Conservation (phyloP, 768 basidiomycete species). For the Russula dissimulans region DNA sequence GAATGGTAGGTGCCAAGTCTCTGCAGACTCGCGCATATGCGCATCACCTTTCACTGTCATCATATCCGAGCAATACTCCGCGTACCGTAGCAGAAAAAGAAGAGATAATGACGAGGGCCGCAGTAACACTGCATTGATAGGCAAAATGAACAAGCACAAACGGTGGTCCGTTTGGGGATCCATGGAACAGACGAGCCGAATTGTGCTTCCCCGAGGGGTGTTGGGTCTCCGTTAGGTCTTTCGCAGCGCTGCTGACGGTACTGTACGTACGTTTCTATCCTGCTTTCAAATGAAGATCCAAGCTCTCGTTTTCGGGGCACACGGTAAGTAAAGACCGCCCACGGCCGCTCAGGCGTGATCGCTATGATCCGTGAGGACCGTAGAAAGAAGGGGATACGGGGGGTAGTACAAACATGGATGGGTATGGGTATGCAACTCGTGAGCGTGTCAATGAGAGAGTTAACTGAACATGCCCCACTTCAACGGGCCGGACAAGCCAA, state of each 20-base stretch:
- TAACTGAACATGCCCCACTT: background rate
- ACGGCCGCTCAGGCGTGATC: background rate
- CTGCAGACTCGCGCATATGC: background rate
- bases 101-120: too few relatives aligned
- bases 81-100: too few relatives aligned
- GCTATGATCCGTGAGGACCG: background rate
- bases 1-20: background rate
- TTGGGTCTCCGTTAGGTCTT: background rate
- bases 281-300: background rate
- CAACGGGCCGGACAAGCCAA: background rate
- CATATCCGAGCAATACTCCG: background rate
- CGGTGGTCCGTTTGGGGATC: background rate
- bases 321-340: background rate
- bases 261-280: background rate
- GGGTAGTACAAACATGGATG: background rate
- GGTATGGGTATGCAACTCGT: conserved; percentile 1
- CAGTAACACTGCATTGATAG: too few relatives aligned
- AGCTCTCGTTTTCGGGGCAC: background rate
- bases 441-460: background rate
- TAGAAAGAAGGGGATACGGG: background rate
- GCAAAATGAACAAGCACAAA: background rate
- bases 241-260: background rate
- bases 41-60: background rate
- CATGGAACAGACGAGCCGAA: background rate
- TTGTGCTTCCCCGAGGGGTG: background rate